phyloP scores from a whole-genome alignment of 768 basidiomycete genomes.

The Cubamyces sp. region DNA sequence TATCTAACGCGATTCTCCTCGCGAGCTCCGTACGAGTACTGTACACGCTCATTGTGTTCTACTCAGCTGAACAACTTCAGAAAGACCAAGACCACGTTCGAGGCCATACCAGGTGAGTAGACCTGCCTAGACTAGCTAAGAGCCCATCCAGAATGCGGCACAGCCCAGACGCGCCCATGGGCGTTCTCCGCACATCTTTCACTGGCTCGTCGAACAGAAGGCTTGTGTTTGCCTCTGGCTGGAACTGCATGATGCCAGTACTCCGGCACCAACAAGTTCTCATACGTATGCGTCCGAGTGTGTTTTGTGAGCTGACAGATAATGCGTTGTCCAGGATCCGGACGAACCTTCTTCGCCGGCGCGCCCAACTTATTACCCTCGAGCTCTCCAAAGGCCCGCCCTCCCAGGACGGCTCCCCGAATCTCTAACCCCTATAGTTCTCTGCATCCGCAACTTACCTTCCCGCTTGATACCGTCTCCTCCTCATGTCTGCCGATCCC shows the following conservation, averaged over 20 bases:
- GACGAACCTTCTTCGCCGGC: neutral
- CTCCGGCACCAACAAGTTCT: neutral
- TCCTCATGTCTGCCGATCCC: conserved; percentile 20
- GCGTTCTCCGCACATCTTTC: neutral
- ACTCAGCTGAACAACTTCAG: neutral
- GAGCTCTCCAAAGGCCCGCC: neutral
- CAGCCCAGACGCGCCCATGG: conserved; percentile 4
- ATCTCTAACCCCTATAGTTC: neutral
- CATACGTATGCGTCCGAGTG: neutral
- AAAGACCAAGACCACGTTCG: neutral
- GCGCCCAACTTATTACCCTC: neutral
- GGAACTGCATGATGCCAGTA: neutral
- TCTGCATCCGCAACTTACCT: neutral
- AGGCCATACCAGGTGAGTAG: neutral
- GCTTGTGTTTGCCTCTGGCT: neutral
- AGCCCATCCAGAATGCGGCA: neutral
- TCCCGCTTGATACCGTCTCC: neutral
- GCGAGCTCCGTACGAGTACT: no score
- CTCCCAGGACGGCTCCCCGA: neutral
- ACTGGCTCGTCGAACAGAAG: neutral
- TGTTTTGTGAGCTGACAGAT: neutral
- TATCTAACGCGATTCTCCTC: no score
- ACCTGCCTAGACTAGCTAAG: neutral
- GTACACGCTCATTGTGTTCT: no score
- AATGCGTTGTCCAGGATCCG: neutral